Conservation (phyloP, 2,329 filamentous ascomycete species). For the Nemania sp. region DNA sequence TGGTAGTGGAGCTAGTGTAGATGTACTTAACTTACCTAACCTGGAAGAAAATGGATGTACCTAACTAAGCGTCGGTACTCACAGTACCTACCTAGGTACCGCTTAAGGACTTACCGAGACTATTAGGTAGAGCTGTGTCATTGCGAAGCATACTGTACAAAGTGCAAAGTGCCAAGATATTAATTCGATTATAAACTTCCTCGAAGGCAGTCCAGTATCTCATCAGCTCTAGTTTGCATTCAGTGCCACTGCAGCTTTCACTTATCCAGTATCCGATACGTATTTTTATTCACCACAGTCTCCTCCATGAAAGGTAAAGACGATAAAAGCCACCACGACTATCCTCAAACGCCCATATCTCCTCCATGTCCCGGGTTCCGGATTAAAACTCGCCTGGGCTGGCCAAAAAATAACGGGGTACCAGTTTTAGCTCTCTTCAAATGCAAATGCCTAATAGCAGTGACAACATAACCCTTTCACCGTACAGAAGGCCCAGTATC, state of each 20-base stretch:
- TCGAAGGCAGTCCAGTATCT: not conserved
- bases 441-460: not conserved
- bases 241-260: not conserved
- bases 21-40: too few species aligned
- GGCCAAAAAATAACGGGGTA: not conserved
- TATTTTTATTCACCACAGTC: too few species aligned
- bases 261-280: not conserved
- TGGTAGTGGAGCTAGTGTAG: too few species aligned
- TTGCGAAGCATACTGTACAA: not conserved
- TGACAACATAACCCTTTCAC: not conserved
- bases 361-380: not conserved
- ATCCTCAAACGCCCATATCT: constrained; percentile 3
- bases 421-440: not conserved
- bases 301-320: not conserved
- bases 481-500: constrained; percentile 27
- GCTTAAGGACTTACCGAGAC: too few species aligned
- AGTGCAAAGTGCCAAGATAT: too few species aligned
- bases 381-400: not conserved
- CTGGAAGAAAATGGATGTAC: too few species aligned
- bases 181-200: constrained; percentile 11
- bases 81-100: too few species aligned
- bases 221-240: not conserved
- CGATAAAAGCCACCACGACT: not conserved
- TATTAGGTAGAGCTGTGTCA: not conserved
- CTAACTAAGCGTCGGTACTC: too few species aligned